These are phyloP conservation scores for Hirsutella minnesotensis DNA, from an alignment of 2,329 filamentous ascomycete species.

Conservation along the genomic window DNA sequence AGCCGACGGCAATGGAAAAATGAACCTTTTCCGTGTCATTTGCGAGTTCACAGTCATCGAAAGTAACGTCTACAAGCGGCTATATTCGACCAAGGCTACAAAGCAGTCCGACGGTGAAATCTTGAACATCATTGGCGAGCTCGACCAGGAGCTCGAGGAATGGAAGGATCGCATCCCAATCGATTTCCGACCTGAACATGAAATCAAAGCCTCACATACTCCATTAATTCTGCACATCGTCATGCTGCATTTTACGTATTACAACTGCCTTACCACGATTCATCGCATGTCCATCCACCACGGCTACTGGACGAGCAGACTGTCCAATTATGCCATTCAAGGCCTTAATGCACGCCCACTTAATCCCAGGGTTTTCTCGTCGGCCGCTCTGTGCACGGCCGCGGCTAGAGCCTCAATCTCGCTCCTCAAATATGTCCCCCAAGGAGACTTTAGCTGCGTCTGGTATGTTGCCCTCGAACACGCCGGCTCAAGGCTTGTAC, in stretches of 20 bases:
- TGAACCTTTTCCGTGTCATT: conserved; percentile 91
- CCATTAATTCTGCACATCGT: conserved; percentile 91
- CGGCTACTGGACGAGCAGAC: conserved; percentile 91
- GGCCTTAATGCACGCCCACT: conserved; percentile 82
- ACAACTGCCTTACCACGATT: conserved; percentile 95
- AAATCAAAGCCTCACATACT: conserved; percentile 86
- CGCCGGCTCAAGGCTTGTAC: neutral
- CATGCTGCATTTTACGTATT: conserved; percentile 91
- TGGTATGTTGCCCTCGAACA: conserved; percentile 51
- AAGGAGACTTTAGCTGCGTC: conserved; percentile 87
- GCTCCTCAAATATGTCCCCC: conserved; percentile 88
- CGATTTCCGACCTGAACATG: conserved; percentile 93
- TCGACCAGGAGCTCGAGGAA: conserved; percentile 78
- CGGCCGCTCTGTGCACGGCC: conserved; percentile 82
- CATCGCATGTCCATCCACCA: conserved; percentile 98
- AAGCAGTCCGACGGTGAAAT: conserved; percentile 89
- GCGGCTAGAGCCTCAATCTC: conserved; percentile 89
- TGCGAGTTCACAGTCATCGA: conserved; percentile 87
- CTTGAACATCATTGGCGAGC: conserved; percentile 87
- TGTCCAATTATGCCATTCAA: conserved; percentile 92
- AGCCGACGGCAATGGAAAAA: conserved; percentile 77
- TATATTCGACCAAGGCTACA: conserved; percentile 87
- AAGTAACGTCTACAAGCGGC: conserved; percentile 81
- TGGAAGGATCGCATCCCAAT: conserved; percentile 96
- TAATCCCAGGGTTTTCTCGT: conserved; percentile 90